A percentile compares a stretch with the other conserved stretches of the same genome.
These are phyloP conservation scores for Suillus hirtellus DNA, from an alignment of 768 basidiomycete species.

Conservation along the genomic window DNA sequence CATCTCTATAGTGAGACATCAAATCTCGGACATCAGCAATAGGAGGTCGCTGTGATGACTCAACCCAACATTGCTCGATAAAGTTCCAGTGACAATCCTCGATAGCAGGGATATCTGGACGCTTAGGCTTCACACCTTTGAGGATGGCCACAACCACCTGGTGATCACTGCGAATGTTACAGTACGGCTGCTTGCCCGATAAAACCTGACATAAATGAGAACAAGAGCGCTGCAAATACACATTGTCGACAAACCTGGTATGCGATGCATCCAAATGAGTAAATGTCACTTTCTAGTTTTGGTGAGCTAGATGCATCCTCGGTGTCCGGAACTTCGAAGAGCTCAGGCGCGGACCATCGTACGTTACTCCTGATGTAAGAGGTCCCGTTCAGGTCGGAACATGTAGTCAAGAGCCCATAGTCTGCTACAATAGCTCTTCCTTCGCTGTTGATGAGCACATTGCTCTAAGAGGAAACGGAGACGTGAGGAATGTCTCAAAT, in stretches of 20 bases:
- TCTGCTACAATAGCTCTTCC: background rate
- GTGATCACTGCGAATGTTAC: constrained; percentile 8
- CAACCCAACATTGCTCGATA: constrained; percentile 40
- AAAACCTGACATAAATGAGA: constrained; percentile 4
- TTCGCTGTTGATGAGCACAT: background rate
- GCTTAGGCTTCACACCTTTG: constrained; percentile 2
- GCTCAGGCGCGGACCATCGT: constrained; percentile 32
- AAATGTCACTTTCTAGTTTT: constrained; percentile 10
- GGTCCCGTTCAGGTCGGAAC: background rate
- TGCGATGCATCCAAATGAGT: constrained; percentile 24
- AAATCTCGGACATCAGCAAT: background rate
- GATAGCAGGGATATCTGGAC: constrained; percentile 38
- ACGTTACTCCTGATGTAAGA: constrained; percentile 25
- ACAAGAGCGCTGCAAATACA: background rate
- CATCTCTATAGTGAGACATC: background rate
- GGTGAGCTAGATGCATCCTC: background rate
- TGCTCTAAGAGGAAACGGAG: background rate
- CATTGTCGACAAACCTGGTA: constrained; percentile 20
- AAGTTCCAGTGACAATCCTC: constrained; percentile 41
- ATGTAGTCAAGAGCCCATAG: constrained; percentile 1
- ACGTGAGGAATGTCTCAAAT: background rate
- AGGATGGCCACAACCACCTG: constrained; percentile 17
- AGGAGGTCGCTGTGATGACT: background rate
- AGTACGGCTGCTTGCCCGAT: constrained; percentile 2
- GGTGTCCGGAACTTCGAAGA: constrained; percentile 25